Evolutionary conservation across 1,284 basidiomycete species (phyloP), one percentile per base, ranked within the genome.

Genomic region (Tranzscheliella williamsii): DNA sequence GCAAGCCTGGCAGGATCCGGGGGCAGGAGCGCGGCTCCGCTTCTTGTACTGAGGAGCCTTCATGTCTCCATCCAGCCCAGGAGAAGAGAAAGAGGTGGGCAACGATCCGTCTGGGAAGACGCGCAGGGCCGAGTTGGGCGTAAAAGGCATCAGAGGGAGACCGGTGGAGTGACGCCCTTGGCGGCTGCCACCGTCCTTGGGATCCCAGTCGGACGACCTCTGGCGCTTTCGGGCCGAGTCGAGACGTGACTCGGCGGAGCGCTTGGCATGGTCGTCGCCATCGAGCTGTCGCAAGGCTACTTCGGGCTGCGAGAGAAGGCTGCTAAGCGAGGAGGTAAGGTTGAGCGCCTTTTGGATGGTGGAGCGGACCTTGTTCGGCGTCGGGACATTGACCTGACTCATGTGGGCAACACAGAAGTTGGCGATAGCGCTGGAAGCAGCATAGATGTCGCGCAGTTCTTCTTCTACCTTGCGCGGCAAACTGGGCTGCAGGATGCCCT

Each of bases 11-110:
- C 74, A 76, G 16, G 56, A 53, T 4, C 64, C 70, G 12, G 73
- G 73, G 13, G 73, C 72, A 8, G 74, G 70, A 0, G 73, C 74
- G 6, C 74, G 64, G 41, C 72, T 75, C 23, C 74, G 60, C 51
- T 76, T 76, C 48, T 68, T 67, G 48, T 76, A 76, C 52, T 75
- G 72, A 18, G 65, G 70, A 4, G 46, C 51, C 43, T 58, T 50
- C n/a, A 9, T 4, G 5, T 58, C 55, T 17, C 44, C 49, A n/a
- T 53, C 56, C 20, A 65, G 40, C 17, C 53, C 47, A 22, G 62
- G 57, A 35, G 57, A 50, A 11, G 41, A 42, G 46, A 61, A 65
- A 21, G 45, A 51, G 13, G 57, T 61, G 29, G 57, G 52, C 26
- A 61, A 29, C 34, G 57, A 61, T 7, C 57, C 57, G 24, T 61